Percentiles rank a stretch among this genome's conserved stretches.
Conservation (phyloP, 805 yeast genomes). For the Candida ulmi region DNA sequence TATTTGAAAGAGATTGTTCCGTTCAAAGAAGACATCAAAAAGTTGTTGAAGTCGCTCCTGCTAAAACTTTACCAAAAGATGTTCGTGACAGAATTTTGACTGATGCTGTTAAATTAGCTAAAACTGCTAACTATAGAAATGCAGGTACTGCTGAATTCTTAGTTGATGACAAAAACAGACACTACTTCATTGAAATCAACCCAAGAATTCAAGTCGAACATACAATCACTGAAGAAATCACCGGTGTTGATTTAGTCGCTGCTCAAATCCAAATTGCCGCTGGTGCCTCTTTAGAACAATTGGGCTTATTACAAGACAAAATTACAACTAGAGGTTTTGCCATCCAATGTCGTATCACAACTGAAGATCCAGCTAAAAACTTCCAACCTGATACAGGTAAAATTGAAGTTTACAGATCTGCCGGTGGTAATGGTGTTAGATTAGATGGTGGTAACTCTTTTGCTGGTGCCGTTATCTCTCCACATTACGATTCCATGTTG, state of each 20-base stretch:
- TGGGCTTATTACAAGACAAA: slow-evolving; percentile 90
- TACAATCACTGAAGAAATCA: slow-evolving; percentile 97
- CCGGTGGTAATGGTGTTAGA: slow-evolving; percentile 99
- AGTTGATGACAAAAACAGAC: slow-evolving; percentile 90
- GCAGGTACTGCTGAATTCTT: slow-evolving; percentile 99
- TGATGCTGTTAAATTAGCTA: slow-evolving; percentile 92
- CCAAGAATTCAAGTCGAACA: slow-evolving; percentile 99
- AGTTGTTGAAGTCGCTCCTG: slow-evolving; percentile 98
- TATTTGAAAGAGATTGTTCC: slow-evolving; percentile 98
- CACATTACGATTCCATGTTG: slow-evolving; percentile 97
- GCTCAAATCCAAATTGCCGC: slow-evolving; percentile 99
- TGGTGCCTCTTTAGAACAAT: slow-evolving; percentile 88
- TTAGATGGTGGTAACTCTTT: slow-evolving; percentile 98
- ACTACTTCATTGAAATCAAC: slow-evolving; percentile 95
- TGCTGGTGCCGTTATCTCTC: slow-evolving; percentile 94
- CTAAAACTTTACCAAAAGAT: slow-evolving; percentile 74
- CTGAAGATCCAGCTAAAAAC: slow-evolving; percentile 94
- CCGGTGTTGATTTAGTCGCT: slow-evolving; percentile 96
- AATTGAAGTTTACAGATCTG: slow-evolving; percentile 94
- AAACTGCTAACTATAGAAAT: slow-evolving; percentile 82
- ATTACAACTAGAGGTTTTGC: slow-evolving; percentile 97
- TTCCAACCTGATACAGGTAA: slow-evolving; percentile 99
- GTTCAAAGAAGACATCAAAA: slow-evolving; percentile 99
- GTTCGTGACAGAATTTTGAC: slow-evolving; percentile 90
- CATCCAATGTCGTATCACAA: slow-evolving; percentile 97